These are phyloP conservation scores for Fomitopsis schrenkii DNA, from an alignment of 1,284 basidiomycete genomes.

Conservation along the genomic window DNA sequence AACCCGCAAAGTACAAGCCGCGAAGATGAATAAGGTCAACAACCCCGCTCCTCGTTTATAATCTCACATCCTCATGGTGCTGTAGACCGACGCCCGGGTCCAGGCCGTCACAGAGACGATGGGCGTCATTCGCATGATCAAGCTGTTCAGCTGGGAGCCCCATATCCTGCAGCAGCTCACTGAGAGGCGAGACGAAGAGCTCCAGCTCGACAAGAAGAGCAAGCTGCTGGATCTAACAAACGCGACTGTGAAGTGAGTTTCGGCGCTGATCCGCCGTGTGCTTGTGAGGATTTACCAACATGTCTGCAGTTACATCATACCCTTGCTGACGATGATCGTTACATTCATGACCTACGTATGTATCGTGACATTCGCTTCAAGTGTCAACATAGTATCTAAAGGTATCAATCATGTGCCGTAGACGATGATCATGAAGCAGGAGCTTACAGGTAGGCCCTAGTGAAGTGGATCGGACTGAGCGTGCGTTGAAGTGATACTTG, in stretches of 20 bases:
- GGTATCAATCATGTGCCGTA: slow-evolving; percentile 11
- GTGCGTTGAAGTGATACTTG: slow-evolving; percentile 11
- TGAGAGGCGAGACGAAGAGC: slow-evolving; percentile 51
- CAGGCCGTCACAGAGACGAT: slow-evolving; percentile 26
- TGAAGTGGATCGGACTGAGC: no score
- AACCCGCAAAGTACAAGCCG: slow-evolving; percentile 26
- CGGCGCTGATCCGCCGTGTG: slow-evolving; percentile 19
- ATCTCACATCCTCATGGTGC: neutral
- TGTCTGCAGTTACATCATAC: slow-evolving; percentile 48
- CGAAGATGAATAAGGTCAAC: slow-evolving; percentile 27
- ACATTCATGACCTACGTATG: slow-evolving; percentile 59
- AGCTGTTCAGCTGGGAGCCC: slow-evolving; percentile 54
- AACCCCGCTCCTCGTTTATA: neutral
- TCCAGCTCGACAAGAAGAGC: slow-evolving; percentile 42
- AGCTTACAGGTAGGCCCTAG: slow-evolving; percentile 24
- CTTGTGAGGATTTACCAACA: slow-evolving; percentile 39
- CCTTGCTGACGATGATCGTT: slow-evolving; percentile 60
- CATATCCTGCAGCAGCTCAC: slow-evolving; percentile 38
- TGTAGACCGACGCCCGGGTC: slow-evolving; percentile 39
- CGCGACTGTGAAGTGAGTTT: slow-evolving; percentile 31
- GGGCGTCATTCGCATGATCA: slow-evolving; percentile 27
- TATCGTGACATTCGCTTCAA: neutral
- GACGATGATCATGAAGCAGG: slow-evolving; percentile 31
- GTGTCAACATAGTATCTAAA: neutral
- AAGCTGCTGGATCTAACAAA: slow-evolving; percentile 34